Evolutionary conservation across 345 rosid species (phyloP).

Genomic region (Trapa bicornis): DNA sequence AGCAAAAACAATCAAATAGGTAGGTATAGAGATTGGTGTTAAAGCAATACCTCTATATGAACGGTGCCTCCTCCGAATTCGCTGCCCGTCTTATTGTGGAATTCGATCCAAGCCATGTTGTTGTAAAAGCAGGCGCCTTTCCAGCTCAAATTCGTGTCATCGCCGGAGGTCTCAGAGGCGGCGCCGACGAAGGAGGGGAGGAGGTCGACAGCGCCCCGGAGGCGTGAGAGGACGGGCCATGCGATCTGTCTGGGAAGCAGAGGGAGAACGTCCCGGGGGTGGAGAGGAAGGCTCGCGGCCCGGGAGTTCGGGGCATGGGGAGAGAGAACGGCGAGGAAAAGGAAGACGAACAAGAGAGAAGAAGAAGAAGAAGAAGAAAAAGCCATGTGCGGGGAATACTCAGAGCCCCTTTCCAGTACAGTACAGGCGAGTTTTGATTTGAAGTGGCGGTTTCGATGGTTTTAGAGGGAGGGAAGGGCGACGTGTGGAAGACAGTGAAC

Average conservation of each 20-base stretch:
- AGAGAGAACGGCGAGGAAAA: constrained; percentile 6
- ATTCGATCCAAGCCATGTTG: constrained; percentile 79
- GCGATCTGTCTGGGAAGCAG: constrained; percentile 58
- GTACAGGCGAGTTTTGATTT: background rate
- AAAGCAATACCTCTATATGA: constrained; percentile 49
- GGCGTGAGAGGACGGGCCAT: constrained; percentile 67
- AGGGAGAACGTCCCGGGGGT: constrained; percentile 63
- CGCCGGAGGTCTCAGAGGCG: constrained; percentile 35
- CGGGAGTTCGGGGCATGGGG: constrained; percentile 8
- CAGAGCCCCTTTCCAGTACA: background rate
- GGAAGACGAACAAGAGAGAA: background rate
- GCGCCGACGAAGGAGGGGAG: constrained; percentile 79
- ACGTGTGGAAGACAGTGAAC: background rate
- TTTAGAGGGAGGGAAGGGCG: background rate
- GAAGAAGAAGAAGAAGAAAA: too few species aligned
- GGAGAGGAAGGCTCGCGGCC: constrained; percentile 37
- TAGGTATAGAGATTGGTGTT: background rate
- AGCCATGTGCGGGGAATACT: constrained; percentile 1
- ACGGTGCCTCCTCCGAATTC: constrained; percentile 89
- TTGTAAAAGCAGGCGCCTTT: constrained; percentile 87
- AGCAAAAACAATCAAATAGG: background rate
- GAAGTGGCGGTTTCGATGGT: background rate
- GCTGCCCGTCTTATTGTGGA: constrained; percentile 63
- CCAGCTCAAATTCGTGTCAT: constrained; percentile 32
- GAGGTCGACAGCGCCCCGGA: constrained; percentile 53